These are phyloP conservation scores for Cutaneotrichosporon dermatis DNA, from an alignment of 1,284 basidiomycete species.

Conservation along the genomic window DNA sequence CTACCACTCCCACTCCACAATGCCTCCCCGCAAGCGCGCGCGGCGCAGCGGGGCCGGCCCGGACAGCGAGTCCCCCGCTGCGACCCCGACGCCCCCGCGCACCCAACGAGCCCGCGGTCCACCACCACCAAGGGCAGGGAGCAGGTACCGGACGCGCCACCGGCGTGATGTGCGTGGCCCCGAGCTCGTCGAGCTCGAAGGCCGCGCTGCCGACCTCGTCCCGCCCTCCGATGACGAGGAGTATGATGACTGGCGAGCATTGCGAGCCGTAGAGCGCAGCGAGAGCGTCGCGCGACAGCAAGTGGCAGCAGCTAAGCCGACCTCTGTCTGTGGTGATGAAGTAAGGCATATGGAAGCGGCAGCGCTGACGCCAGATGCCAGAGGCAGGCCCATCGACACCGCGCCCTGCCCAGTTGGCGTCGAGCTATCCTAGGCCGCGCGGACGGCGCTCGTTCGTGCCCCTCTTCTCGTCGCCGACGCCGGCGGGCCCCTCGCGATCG, in stretches of 20 bases:
- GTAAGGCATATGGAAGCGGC: neutral
- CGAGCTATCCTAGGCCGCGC: neutral
- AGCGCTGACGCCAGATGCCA: neutral
- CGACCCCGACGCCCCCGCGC: neutral
- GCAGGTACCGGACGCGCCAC: conserved; percentile 14
- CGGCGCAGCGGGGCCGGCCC: conserved; percentile 3
- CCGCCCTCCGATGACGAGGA: conserved; percentile 43
- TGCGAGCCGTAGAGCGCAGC: conserved; percentile 7
- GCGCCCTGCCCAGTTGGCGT: no score
- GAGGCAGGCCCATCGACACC: neutral
- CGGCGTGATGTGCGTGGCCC: conserved; percentile 10
- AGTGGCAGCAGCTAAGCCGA: neutral
- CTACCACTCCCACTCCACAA: neutral
- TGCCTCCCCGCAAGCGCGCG: conserved; percentile 13
- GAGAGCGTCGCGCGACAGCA: neutral
- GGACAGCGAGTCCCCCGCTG: no score
- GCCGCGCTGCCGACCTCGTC: conserved; percentile 29
- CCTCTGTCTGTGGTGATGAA: neutral
- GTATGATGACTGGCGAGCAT: conserved; percentile 35
- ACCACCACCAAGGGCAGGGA: neutral
- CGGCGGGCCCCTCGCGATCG: neutral
- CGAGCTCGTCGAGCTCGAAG: conserved; percentile 11
- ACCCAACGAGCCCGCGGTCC: neutral
- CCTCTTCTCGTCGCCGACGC: conserved; percentile 1
- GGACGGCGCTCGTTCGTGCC: neutral